phyloP scores from a whole-genome alignment of 495 filamentous ascomycete genomes.

The Penicillium bialowiezense region DNA sequence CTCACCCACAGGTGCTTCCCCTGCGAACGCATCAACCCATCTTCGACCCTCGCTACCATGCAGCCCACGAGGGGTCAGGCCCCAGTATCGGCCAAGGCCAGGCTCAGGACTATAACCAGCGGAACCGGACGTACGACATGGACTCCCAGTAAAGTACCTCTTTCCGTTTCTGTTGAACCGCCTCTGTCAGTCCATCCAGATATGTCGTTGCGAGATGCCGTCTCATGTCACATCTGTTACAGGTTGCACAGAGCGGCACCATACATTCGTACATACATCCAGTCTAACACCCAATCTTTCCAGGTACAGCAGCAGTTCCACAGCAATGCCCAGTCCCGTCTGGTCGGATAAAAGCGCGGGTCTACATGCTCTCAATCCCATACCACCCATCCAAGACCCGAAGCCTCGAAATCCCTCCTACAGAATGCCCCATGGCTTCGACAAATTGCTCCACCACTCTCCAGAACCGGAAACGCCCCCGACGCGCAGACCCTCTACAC shows the following conservation, averaged over 20 bases:
- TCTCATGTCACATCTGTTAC: constrained; percentile 3
- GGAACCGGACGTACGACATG: constrained; percentile 30
- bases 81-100: constrained; percentile 17
- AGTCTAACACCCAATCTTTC: constrained; percentile 10
- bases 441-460: constrained; percentile 40
- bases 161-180: constrained; percentile 15
- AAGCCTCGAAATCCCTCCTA: constrained; percentile 17
- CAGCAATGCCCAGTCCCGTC: constrained; percentile 33
- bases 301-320: constrained; percentile 34
- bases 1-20: constrained; percentile 22
- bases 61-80: constrained; percentile 22
- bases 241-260: constrained; percentile 1
- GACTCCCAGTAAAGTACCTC: constrained; percentile 42
- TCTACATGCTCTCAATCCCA: constrained; percentile 12
- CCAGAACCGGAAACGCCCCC: constrained; percentile 25
- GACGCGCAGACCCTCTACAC: constrained; percentile 18
- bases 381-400: constrained; percentile 11
- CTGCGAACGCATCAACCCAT: constrained; percentile 14
- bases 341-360: constrained; percentile 31
- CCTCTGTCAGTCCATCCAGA: constrained; percentile 22
- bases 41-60: constrained; percentile 17
- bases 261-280: not conserved
- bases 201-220: constrained; percentile 1
- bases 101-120: constrained; percentile 27
- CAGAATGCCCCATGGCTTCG: constrained; percentile 41